Percentiles rank a stretch among this genome's conserved stretches.
These are phyloP conservation scores for Stachybotrys elegans DNA, from an alignment of 2,329 filamentous ascomycete species.

Conservation along the genomic window DNA sequence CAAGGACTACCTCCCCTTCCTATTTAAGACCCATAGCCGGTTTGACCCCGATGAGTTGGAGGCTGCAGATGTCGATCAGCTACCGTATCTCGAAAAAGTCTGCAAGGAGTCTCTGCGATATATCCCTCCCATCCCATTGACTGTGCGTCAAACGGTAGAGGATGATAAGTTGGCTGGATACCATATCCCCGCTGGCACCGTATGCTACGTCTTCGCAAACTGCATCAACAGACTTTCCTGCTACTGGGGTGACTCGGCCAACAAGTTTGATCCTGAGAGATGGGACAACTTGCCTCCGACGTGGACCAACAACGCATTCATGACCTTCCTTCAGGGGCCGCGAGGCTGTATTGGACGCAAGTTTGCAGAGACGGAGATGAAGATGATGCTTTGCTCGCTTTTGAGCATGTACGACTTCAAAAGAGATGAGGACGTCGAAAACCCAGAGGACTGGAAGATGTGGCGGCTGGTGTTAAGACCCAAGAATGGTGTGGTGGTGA, in stretches of 20 bases:
- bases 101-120: constrained; percentile 40
- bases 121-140: constrained; percentile 32
- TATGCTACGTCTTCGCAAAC: constrained; percentile 36
- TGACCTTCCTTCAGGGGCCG: constrained; percentile 25
- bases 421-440: background rate
- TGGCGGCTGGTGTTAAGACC: constrained; percentile 1
- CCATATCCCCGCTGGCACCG: constrained; percentile 34
- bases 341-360: constrained; percentile 23
- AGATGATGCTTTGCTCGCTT: constrained; percentile 14
- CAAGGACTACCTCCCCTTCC: constrained; percentile 19
- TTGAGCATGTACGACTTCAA: constrained; percentile 3
- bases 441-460: constrained; percentile 2
- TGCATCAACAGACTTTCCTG: constrained; percentile 32
- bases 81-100: constrained; percentile 40
- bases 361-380: constrained; percentile 27
- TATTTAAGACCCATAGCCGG: constrained; percentile 28
- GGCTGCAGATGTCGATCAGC: constrained; percentile 11
- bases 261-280: constrained; percentile 35
- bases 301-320: constrained; percentile 28
- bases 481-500: constrained; percentile 1
- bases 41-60: constrained; percentile 22
- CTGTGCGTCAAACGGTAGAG: constrained; percentile 26
- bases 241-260: constrained; percentile 34
- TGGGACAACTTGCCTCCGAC: constrained; percentile 32
- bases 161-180: constrained; percentile 34